Evolutionary conservation across 129 eudicot species (phyloP), one percentile per base, ranked within the genome.

Genomic region (Smallanthus sonchifolius): DNA sequence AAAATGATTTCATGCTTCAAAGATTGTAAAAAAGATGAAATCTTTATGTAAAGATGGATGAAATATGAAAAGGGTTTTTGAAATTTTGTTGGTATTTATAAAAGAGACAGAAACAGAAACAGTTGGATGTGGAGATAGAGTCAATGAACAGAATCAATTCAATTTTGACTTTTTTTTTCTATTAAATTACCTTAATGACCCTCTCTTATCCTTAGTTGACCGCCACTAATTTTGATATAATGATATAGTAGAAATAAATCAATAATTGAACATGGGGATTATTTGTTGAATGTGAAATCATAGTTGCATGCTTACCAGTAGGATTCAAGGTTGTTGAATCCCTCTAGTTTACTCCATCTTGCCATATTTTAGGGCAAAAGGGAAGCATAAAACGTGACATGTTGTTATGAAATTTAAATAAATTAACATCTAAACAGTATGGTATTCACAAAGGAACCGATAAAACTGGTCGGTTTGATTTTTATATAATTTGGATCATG

Each of bases 141-240:
- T 52, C 73, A 64, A 49, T 72, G 74, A 30, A 79, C 62, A 79
- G 20, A 72, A 73, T 65, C 60, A 64, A 55, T 42, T 10, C 49
- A 64, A 72, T 54, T 10, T 72, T 79, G 78, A 72, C 78, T 19
- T 52, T 60, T 39, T 65, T 3, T 40, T 63, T 65, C 13, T 7
- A 15, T 40, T 63, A 40, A 78, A 78, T 71, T 64, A 78, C 82
- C 59, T 71, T 49, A 63, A 24, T 78, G 57, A 70, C 76, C 82
- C 64, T 77, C 52, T 69, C 51, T 77, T 69, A 45, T 77, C 81
- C 77, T 70, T 70, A 61, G 72, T 70, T 78, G 76, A 78, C 82
- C 64, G n/a, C 77, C 59, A 78, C 77, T 78, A 70, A 14, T 70
- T 72, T 65, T 32, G 10, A 52, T 64, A 47, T 59, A 64, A 65